Evolutionary conservation across 2,329 filamentous ascomycete species (phyloP).

Genomic region (Ophiocordyceps robertsii): DNA sequence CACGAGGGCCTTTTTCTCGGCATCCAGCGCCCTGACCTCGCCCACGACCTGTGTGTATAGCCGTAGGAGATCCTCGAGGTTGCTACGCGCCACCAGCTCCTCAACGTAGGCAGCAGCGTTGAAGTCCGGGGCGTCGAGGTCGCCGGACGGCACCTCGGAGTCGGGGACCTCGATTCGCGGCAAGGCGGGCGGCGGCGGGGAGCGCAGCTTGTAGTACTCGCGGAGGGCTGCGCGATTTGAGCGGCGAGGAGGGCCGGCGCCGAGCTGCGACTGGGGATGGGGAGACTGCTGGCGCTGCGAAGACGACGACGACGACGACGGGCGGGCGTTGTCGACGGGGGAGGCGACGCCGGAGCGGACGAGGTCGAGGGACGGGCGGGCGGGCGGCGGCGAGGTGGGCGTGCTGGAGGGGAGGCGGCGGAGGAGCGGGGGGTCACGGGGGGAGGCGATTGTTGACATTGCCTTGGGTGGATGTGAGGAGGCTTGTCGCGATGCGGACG

Average conservation of each 20-base stretch:
- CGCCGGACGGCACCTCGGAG: conserved; percentile 48
- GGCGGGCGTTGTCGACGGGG: conserved; percentile 23
- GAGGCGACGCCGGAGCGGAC: conserved; percentile 47
- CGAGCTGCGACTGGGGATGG: not conserved
- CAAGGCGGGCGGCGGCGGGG: conserved; percentile 22
- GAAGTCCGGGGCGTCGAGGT: conserved; percentile 65
- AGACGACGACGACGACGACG: conserved; percentile 8
- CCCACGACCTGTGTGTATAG: conserved; percentile 59
- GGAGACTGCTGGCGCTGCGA: not conserved
- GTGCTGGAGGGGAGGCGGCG: conserved; percentile 43
- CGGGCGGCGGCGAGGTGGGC: conserved; percentile 52
- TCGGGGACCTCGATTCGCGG: conserved; percentile 29
- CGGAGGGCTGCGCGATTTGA: conserved; percentile 77
- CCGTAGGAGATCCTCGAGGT: conserved; percentile 54
- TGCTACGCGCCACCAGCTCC: conserved; percentile 44
- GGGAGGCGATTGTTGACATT: conserved; percentile 55
- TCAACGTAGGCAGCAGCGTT: conserved; percentile 56
- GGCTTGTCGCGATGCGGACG: too few relatives aligned
- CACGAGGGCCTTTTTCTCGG: conserved; percentile 90
- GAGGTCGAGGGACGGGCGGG: conserved; percentile 57
- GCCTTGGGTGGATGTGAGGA: not conserved
- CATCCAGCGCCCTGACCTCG: conserved; percentile 82
- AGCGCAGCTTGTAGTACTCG: conserved; percentile 78
- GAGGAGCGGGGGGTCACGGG: conserved; percentile 44
- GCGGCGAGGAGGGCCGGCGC: conserved; percentile 13